Percentiles rank a stretch among this genome's conserved stretches.
Conservation (phyloP, 2,329 filamentous ascomycete species). For the Monosporascus sp. region DNA sequence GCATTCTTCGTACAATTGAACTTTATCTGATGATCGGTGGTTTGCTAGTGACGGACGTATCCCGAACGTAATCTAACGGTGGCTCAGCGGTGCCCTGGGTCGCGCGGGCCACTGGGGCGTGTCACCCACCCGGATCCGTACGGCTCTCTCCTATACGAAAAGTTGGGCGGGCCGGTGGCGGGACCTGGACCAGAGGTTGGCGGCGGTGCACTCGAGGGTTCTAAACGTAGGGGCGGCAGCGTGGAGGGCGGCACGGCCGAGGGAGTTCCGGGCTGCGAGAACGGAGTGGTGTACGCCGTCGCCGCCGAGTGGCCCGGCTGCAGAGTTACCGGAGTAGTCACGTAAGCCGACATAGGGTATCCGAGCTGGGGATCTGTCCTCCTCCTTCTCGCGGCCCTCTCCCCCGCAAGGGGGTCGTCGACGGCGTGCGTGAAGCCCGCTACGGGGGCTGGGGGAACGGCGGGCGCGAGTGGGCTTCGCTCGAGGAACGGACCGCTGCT, state of each 20-base stretch:
- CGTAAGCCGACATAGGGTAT: constrained; percentile 35
- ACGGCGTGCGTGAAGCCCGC: constrained; percentile 19
- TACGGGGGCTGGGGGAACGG: constrained; percentile 14
- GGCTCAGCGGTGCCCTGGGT: constrained; percentile 17
- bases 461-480: constrained; percentile 30
- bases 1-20: constrained; percentile 1
- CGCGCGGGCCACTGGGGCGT: constrained; percentile 16
- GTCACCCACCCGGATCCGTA: constrained; percentile 37
- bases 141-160: constrained; percentile 25
- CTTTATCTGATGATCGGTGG: not conserved
- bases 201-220: constrained; percentile 27
- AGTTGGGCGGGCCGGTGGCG: constrained; percentile 19
- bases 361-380: constrained; percentile 45
- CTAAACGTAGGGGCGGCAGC: constrained; percentile 46
- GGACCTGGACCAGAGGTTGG: constrained; percentile 16
- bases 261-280: constrained; percentile 28
- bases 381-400: constrained; percentile 42
- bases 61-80: constrained; percentile 8
- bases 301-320: constrained; percentile 37
- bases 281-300: constrained; percentile 28
- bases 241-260: constrained; percentile 31
- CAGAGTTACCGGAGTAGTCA: constrained; percentile 31
- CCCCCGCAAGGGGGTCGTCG: constrained; percentile 39
- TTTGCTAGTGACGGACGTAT: constrained; percentile 10
- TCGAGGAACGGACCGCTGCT: constrained; percentile 32